Evolutionary conservation across 805 yeast genomes (phyloP), one percentile per base, ranked within the genome.

Genomic region (Candida saitoana): DNA sequence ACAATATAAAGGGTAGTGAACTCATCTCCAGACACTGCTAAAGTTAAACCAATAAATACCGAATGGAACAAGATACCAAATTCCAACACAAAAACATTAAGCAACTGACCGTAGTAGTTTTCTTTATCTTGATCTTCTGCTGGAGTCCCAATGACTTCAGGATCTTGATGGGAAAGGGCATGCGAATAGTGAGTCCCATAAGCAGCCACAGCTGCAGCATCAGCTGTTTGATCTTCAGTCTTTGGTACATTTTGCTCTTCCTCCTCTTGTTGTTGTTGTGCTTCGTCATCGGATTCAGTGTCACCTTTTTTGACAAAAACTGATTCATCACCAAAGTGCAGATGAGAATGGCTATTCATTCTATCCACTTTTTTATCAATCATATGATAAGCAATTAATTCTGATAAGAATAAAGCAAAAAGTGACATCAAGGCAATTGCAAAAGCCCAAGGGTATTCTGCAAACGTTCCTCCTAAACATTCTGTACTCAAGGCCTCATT

Each of bases 41-140:
- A 68, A 0, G 93, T 74, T 39, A 87, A 68, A 18, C 96, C 96
- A 43, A 87, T 75, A 54, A 87, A 85, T 2, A 87, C 77, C 3
- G 95, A 87, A 62, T 87, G 96, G 70, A 87, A 84, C 24, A 87
- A 62, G 34, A 87, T 73, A 54, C 96, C 96, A 49, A 84, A 83
- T 59, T 87, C 96, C 46, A 85, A 63, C 27, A 82, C 76, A 38
- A 79, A 49, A 1, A 55, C 51, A 38, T 47, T 45, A 3, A 81
- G 54, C 12, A 83, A 53, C 57, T 82, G 83, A 29, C 79, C 80
- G 30, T 73, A 66, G 55, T 78, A 80, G 33, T 64, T 60, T 55
- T 78, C 82, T 45, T 62, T 67, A 9, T 49, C 64, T 33, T 47
- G 11, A 33, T 60, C 60, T 31, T 58, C 45, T 14, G 59, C 57